Conservation (phyloP, 495 filamentous ascomycete species). For the Letharia lupina region DNA sequence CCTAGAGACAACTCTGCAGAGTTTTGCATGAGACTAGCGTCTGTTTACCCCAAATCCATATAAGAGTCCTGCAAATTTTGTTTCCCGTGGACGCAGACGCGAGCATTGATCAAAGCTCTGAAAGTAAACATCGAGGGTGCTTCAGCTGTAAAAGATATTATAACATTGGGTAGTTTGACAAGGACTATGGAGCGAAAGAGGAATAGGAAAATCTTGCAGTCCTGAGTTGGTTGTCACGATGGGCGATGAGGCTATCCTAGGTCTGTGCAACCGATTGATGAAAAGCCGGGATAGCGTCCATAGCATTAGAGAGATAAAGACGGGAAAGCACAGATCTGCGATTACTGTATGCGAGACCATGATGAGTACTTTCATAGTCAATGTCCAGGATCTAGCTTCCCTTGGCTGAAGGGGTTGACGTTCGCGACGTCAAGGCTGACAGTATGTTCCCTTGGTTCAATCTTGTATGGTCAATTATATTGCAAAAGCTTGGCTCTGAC, state of each 20-base stretch:
- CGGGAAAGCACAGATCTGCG: background rate
- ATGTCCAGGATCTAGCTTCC: too few relatives aligned
- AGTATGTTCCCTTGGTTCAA: too few relatives aligned
- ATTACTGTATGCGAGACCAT: too few relatives aligned
- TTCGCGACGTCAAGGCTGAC: too few relatives aligned
- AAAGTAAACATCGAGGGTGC: background rate
- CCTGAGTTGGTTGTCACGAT: background rate
- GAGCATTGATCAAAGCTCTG: conserved; percentile 34
- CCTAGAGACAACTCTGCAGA: conserved; percentile 15
- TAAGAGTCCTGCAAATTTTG: conserved; percentile 33
- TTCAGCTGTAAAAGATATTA: background rate
- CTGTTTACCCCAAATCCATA: conserved; percentile 24
- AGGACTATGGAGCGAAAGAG: background rate
- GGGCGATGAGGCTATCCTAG: background rate
- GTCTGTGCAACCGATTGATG: background rate
- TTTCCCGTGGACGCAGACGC: conserved; percentile 34
- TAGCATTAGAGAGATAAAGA: background rate
- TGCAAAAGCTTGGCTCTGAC: too few relatives aligned
- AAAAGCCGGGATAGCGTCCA: background rate
- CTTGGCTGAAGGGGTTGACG: too few relatives aligned
- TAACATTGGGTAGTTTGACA: too few relatives aligned
- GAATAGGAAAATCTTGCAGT: background rate
- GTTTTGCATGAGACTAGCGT: conserved; percentile 16
- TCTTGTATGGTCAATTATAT: too few relatives aligned
- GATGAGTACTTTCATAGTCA: conserved; percentile 27